A percentile compares a stretch with the other conserved stretches of the same genome.
Conservation (phyloP, 2,329 filamentous ascomycete genomes). For the Fonsecaea monophora region DNA sequence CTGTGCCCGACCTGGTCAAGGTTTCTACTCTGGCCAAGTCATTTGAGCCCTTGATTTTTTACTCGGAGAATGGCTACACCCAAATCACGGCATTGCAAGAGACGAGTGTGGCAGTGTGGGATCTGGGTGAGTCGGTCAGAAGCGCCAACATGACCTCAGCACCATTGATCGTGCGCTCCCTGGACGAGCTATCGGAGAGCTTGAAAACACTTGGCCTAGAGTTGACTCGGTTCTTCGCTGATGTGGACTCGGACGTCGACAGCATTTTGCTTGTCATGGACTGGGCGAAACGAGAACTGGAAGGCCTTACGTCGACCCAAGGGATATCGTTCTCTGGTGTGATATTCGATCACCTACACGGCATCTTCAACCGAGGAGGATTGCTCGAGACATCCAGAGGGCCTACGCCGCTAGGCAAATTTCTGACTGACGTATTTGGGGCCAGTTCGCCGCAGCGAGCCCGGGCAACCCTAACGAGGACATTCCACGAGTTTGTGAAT, state of each 20-base stretch:
- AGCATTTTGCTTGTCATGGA: slow-evolving; percentile 94
- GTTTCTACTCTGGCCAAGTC: slow-evolving; percentile 87
- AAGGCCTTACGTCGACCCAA: slow-evolving; percentile 68
- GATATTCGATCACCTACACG: slow-evolving; percentile 85
- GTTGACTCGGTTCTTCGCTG: slow-evolving; percentile 89
- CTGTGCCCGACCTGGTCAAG: slow-evolving; percentile 86
- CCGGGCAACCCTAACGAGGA: slow-evolving; percentile 78
- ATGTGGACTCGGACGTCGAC: slow-evolving; percentile 92
- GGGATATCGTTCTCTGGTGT: slow-evolving; percentile 38
- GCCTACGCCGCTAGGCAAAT: slow-evolving; percentile 71
- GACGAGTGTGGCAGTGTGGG: slow-evolving; percentile 92
- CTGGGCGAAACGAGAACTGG: slow-evolving; percentile 87
- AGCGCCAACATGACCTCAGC: slow-evolving; percentile 90
- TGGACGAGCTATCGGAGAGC: slow-evolving; percentile 84
- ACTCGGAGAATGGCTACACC: slow-evolving; percentile 84
- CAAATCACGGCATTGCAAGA: slow-evolving; percentile 89
- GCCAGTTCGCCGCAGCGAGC: slow-evolving; percentile 81
- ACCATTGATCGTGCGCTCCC: slow-evolving; percentile 80
- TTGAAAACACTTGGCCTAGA: slow-evolving; percentile 84
- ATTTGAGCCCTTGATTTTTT: slow-evolving; percentile 93
- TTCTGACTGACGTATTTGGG: slow-evolving; percentile 78
- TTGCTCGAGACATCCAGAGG: slow-evolving; percentile 48
- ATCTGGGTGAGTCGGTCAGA: slow-evolving; percentile 87
- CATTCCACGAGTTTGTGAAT: slow-evolving; percentile 84
- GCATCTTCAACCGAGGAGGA: slow-evolving; percentile 67